These are phyloP conservation scores for Endocalyx cinctus DNA, from an alignment of 2,329 filamentous ascomycete genomes.

Conservation along the genomic window DNA sequence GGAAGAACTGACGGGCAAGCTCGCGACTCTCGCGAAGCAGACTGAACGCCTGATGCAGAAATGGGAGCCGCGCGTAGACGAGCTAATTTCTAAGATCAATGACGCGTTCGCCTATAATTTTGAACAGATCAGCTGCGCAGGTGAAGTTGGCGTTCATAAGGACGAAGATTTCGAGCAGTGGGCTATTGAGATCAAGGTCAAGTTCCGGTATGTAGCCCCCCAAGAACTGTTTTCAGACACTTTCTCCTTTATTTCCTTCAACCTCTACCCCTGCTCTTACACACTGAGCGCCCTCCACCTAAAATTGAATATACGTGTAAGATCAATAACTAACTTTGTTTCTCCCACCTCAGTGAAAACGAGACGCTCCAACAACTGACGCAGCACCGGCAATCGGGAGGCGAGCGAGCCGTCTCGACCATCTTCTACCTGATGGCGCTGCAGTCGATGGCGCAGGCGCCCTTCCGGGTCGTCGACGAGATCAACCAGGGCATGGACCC, in stretches of 20 bases:
- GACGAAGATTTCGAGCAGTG: conserved; percentile 91
- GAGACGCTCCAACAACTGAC: conserved; percentile 82
- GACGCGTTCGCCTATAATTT: conserved; percentile 92
- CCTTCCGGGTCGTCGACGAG: conserved; percentile 97
- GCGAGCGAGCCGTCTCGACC: conserved; percentile 91
- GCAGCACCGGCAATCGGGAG: conserved; percentile 90
- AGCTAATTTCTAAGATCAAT: conserved; percentile 74
- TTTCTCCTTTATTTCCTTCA: not conserved
- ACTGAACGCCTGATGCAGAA: conserved; percentile 63
- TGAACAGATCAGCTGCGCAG: conserved; percentile 87
- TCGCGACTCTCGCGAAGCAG: conserved; percentile 50
- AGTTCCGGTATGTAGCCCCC: conserved; percentile 68
- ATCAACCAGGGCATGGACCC: conserved; percentile 99
- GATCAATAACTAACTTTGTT: no score
- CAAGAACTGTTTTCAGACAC: not conserved
- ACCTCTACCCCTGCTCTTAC: conserved; percentile 7
- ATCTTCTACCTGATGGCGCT: conserved; percentile 99
- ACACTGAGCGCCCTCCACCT: no score
- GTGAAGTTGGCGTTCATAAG: conserved; percentile 84
- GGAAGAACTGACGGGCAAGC: conserved; percentile 46
- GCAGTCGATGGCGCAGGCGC: conserved; percentile 86
- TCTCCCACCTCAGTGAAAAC: conserved; percentile 52
- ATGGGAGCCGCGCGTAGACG: conserved; percentile 84
- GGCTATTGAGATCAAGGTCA: conserved; percentile 91
- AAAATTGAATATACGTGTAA: no score